Percentiles rank a stretch among this genome's conserved stretches.
These are phyloP conservation scores for Ceriops tagal DNA, from an alignment of 345 rosid genomes.

Conservation along the genomic window DNA sequence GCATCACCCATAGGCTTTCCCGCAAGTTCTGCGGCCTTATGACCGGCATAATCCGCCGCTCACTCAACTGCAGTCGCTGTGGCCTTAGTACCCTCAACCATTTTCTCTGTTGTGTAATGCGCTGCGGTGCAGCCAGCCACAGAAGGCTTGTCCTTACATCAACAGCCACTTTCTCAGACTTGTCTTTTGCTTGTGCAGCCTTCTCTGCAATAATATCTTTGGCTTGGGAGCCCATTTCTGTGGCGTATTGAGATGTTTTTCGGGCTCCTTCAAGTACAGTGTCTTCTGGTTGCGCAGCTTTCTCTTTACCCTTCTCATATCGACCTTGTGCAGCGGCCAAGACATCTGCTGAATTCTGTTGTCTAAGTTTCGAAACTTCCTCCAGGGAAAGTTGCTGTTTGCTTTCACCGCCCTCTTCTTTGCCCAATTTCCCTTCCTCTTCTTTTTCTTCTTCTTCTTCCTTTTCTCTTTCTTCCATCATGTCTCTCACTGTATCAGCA, in stretches of 20 bases:
- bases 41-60: constrained; percentile 46
- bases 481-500: constrained; percentile 1
- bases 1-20: constrained; percentile 57
- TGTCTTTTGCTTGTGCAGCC: constrained; percentile 17
- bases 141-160: constrained; percentile 51
- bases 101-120: constrained; percentile 51
- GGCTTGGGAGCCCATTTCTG: neutral
- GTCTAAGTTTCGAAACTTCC: constrained; percentile 19
- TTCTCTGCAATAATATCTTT: constrained; percentile 5
- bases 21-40: constrained; percentile 58
- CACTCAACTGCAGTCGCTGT: constrained; percentile 49
- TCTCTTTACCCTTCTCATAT: constrained; percentile 43
- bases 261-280: neutral
- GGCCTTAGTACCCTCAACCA: constrained; percentile 54
- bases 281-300: constrained; percentile 16
- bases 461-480: neutral
- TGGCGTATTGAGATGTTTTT: neutral
- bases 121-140: constrained; percentile 72
- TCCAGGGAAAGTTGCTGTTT: constrained; percentile 16
- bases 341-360: constrained; percentile 47
- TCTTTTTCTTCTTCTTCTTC: neutral
- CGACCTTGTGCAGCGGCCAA: constrained; percentile 40
- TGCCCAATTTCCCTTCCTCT: neutral
- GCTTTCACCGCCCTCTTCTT: neutral
- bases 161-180: constrained; percentile 41